Conservation (phyloP, 768 basidiomycete species). For the Rhizopogon vulgaris region DNA sequence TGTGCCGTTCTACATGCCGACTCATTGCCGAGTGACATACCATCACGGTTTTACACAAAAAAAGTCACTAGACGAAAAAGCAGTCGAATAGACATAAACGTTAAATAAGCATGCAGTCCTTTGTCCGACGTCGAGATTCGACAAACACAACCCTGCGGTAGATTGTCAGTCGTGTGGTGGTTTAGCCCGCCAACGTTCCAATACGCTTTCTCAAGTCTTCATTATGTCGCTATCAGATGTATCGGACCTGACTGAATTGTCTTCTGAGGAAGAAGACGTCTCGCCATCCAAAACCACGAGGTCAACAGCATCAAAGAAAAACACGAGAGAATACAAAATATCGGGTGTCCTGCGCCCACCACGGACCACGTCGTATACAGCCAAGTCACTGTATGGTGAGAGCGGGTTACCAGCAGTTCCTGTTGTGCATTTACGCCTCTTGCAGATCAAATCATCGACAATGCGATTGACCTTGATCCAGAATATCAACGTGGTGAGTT, state of each 20-base stretch:
- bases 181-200: neutral
- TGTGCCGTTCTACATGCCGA: too few species aligned
- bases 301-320: slow-evolving; percentile 18
- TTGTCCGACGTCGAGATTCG: neutral
- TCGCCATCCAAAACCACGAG: slow-evolving; percentile 19
- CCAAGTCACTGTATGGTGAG: slow-evolving; percentile 40
- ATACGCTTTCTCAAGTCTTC: neutral
- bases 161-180: neutral
- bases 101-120: neutral
- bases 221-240: slow-evolving; percentile 33
- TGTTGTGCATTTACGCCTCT: slow-evolving; percentile 1
- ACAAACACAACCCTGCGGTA: neutral
- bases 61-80: too few species aligned
- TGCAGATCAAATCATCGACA: slow-evolving; percentile 43
- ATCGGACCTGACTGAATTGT: slow-evolving; percentile 45
- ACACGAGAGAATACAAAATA: slow-evolving; percentile 24
- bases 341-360: slow-evolving; percentile 30
- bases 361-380: slow-evolving; percentile 34
- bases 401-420: neutral
- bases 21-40: too few species aligned
- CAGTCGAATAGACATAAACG: neutral
- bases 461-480: slow-evolving; percentile 49
- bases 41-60: too few species aligned
- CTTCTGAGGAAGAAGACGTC: slow-evolving; percentile 32
- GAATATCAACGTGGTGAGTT: slow-evolving; percentile 58